Evolutionary conservation across 441 rosid genomes (phyloP), one percentile per base, ranked within the genome.

Genomic region (Aquilaria agallochum): DNA sequence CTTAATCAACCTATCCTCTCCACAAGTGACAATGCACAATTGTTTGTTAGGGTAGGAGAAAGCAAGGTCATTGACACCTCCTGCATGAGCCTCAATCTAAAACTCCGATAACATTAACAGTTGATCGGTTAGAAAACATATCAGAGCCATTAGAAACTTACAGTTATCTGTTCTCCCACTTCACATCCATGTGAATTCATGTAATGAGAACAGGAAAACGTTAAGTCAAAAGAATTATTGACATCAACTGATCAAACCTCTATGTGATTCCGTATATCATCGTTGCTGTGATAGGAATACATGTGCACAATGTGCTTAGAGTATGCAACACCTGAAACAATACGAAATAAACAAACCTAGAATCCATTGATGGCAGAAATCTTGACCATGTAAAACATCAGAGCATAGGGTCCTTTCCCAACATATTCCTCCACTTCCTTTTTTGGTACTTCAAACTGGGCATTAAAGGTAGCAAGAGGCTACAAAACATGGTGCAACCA

Each of bases 1-100:
- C 93, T 89, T 87, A 57, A 84, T 84, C 72, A 67, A 73, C 80
- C 84, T 88, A 82, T 92, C 98, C 73, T 90, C 94, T 5, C 97
- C 96, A 59, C 97, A 83, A 50, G 92, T 86, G 60, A 83, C 78
- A 42, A 81, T 64, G 69, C 80, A 78, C 53, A 79, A 67, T 71
- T 77, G 92, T 69, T 86, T 81, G 72, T 79, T 78, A 50, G 85
- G 92, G 65, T 75, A 66, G 52, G 86, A 81, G 50, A 86, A 86
- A 10, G 92, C 92, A 63, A 86, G 68, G 72, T 86, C 89, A 65
- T 83, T 83, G 52, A 86, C 89, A 56, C 79, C 76, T 54, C 92
- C 89, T 47, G 64, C 72, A 76, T 83, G 92, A 34, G 89, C 89
- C 69, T 86, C 92, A 61, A 81, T 83, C 92, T 83, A 67, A 47